Evolutionary conservation across 495 filamentous ascomycete genomes (phyloP).

Genomic region (Apodospora peruviana): DNA sequence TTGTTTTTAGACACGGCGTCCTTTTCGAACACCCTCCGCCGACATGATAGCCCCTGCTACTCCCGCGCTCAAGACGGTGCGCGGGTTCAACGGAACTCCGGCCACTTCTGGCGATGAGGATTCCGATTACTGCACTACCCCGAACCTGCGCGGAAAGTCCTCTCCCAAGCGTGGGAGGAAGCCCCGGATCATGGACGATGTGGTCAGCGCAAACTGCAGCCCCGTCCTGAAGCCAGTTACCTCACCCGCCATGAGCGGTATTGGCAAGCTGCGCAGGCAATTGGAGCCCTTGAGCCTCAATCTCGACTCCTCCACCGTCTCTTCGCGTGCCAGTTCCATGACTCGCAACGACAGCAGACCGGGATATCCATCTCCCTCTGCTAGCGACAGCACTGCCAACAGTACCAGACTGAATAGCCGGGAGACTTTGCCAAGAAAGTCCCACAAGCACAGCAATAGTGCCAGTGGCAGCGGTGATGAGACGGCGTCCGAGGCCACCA

Average conservation of each 20-base stretch:
- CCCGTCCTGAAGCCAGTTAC: slow-evolving; percentile 54
- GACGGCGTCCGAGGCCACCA: slow-evolving; percentile 34
- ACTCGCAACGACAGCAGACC: slow-evolving; percentile 36
- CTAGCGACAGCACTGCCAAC: slow-evolving; percentile 19
- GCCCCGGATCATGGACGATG: slow-evolving; percentile 39
- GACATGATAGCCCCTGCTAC: slow-evolving; percentile 41
- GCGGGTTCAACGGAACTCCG: slow-evolving; percentile 70
- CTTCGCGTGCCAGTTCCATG: slow-evolving; percentile 40
- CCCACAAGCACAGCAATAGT: slow-evolving; percentile 22
- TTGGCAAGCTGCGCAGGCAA: slow-evolving; percentile 73
- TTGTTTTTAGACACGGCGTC: background rate
- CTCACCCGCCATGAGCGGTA: slow-evolving; percentile 55
- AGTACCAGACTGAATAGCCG: slow-evolving; percentile 14
- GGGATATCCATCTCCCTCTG: slow-evolving; percentile 8
- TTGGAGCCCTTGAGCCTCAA: slow-evolving; percentile 60
- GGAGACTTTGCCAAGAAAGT: slow-evolving; percentile 16
- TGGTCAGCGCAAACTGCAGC: slow-evolving; percentile 54
- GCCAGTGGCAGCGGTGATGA: slow-evolving; percentile 35
- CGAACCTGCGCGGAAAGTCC: slow-evolving; percentile 29
- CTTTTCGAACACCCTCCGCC: background rate
- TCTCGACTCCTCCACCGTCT: slow-evolving; percentile 28
- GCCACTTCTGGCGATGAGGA: slow-evolving; percentile 79
- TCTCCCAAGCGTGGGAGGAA: slow-evolving; percentile 20
- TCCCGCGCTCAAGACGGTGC: slow-evolving; percentile 66
- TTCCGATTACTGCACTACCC: slow-evolving; percentile 55